Percentiles rank a stretch among this genome's conserved stretches.
Evolutionary conservation across 306 rosid species (phyloP).

Genomic region (Ceratonia siliqua): DNA sequence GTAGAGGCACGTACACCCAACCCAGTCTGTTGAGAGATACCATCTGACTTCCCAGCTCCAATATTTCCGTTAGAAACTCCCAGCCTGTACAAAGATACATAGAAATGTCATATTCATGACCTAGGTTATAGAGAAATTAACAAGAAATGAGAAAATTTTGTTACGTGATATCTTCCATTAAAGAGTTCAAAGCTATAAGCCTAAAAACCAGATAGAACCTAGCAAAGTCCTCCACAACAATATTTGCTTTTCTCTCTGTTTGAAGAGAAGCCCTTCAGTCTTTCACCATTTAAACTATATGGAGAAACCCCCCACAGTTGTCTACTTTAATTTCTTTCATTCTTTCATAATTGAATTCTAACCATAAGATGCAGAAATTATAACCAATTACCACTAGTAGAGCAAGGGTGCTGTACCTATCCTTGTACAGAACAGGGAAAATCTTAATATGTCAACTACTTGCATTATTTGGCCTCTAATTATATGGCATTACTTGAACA

Average conservation of each 20-base stretch:
- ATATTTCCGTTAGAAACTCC: constrained; percentile 76
- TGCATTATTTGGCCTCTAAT: not conserved
- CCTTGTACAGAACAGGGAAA: constrained; percentile 2
- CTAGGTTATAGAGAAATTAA: constrained; percentile 29
- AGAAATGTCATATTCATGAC: constrained; percentile 33
- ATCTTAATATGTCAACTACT: constrained; percentile 20
- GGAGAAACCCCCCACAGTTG: not conserved
- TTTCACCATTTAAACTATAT: constrained; percentile 19
- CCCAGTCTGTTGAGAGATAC: constrained; percentile 69
- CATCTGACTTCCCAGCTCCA: constrained; percentile 82
- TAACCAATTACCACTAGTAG: not conserved
- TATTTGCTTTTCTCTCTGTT: constrained; percentile 2
- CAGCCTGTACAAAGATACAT: constrained; percentile 53
- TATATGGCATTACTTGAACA: constrained; percentile 12
- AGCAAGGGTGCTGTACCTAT: not conserved
- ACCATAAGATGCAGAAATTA: constrained; percentile 10
- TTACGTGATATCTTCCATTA: constrained; percentile 21
- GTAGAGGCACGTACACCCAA: constrained; percentile 79
- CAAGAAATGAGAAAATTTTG: not conserved
- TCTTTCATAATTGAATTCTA: not conserved
- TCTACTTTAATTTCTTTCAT: not conserved
- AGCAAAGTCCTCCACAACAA: constrained; percentile 24
- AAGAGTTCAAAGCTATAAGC: constrained; percentile 18
- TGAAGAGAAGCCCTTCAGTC: constrained; percentile 25
- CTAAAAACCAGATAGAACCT: constrained; percentile 34